Evolutionary conservation across 73 alveolate genomes (phyloP).

Genomic region (Urostyla sp.): DNA sequence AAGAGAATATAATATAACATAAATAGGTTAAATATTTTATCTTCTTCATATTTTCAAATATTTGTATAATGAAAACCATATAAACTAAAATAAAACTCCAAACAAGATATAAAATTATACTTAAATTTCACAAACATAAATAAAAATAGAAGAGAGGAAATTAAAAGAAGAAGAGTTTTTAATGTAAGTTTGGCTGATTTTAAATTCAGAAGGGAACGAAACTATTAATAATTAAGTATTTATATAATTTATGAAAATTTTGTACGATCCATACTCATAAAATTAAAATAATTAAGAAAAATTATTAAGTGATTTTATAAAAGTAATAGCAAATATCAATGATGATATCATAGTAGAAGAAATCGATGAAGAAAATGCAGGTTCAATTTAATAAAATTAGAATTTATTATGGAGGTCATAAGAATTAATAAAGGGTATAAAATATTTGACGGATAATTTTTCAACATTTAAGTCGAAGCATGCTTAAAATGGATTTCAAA

Average conservation of each 20-base stretch:
- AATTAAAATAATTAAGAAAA: slow-evolving; percentile 9
- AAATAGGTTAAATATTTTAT: slow-evolving; percentile 22
- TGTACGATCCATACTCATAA: slow-evolving; percentile 41
- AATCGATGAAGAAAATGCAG: slow-evolving; percentile 31
- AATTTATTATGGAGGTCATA: slow-evolving; percentile 16
- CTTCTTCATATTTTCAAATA: slow-evolving; percentile 32
- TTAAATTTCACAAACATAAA: slow-evolving; percentile 1
- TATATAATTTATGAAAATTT: slow-evolving; percentile 14
- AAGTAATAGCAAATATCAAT: slow-evolving; percentile 17
- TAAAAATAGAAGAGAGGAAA: slow-evolving; percentile 43
- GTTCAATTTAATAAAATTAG: background rate
- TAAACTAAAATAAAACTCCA: background rate
- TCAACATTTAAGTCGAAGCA: slow-evolving; percentile 1
- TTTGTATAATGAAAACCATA: slow-evolving; percentile 25
- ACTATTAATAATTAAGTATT: slow-evolving; percentile 11
- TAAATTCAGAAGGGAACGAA: slow-evolving; percentile 28
- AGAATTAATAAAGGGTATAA: slow-evolving; percentile 25
- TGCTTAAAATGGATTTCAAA: slow-evolving; percentile 2
- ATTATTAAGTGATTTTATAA: slow-evolving; percentile 24
- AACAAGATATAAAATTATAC: background rate
- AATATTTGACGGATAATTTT: slow-evolving; percentile 35
- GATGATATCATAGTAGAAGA: background rate
- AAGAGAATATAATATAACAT: slow-evolving; percentile 1
- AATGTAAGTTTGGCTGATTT: slow-evolving; percentile 38
- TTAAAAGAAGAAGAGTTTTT: slow-evolving; percentile 46